Base-by-base conservation (phyloP, 495 filamentous ascomycete species). In the Wilcoxina mikolae region DNA sequence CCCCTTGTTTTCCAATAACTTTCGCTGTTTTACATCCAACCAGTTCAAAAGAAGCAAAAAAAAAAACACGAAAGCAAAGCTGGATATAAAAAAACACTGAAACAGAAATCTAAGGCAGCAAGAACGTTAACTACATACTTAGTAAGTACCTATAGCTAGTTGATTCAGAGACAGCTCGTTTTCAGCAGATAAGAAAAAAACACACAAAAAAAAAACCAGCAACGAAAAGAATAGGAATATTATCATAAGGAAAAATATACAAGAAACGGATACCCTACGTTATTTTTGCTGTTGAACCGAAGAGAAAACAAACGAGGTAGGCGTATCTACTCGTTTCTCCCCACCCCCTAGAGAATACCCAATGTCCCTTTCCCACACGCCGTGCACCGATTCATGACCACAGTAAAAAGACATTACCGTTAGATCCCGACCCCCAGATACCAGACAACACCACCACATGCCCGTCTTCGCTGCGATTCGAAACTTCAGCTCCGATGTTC, bases 341-440 rank as follows among this genome's bases (percentile, higher is more conserved):
- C 23, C 11, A 17, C 11, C 43, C 43, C 2, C 43, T 24, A 20
- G n/a, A 46, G 43, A 46, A 18, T 46, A 46, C 43, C 43, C 43
- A 17, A 18, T 46, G 23, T 46, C 15, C 23, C 11, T 46, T 46
- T 24, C 43, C 43, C n/a, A 46, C 43, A 46, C 22, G n/a, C 11
- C 43, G 15, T 46, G 11, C 23, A 46, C 43, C 43, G n/a, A 15
- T 29, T 49, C 46, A 29, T 49, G 46, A 15, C 25, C 46, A 49
- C 27, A 49, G 46, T 49, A 28, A 49, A 39, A 39, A 49, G 46
- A 49, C 46, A 29, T 49, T 28, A 28, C 46, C 46, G 15, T 27
- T 23, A 49, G 20, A 46, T 46, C 43, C 43, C 43, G n/a, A 18
- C 43, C 11, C 43, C 43, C 7, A 35, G 7, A 15, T 35, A 35